A percentile compares a stretch with the other conserved stretches of the same genome.
Evolutionary conservation across 805 yeast species (phyloP).

Genomic region (Debaryomyces hansenii): DNA sequence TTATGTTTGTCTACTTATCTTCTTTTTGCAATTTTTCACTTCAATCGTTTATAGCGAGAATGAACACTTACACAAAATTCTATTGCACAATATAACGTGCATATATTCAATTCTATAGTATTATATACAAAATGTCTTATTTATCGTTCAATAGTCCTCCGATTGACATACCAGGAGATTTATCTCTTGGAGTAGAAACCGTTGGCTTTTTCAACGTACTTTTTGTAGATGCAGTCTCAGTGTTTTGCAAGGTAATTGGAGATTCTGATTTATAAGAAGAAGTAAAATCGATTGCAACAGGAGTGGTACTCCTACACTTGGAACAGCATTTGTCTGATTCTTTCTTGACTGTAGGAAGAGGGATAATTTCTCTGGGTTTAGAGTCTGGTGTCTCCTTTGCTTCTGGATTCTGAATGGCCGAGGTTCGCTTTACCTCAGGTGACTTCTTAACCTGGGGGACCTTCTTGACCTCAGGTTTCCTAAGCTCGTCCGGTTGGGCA

Average conservation of each 20-base stretch:
- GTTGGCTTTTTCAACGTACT: background rate
- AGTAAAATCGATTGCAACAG: slow-evolving; percentile 30
- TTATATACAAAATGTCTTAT: slow-evolving; percentile 1
- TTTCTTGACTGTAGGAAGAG: background rate
- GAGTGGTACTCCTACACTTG: slow-evolving; percentile 10
- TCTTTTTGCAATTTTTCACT: background rate
- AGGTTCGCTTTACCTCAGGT: background rate
- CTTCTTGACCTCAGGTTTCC: background rate
- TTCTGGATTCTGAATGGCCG: background rate
- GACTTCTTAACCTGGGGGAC: background rate
- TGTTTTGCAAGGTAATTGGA: background rate
- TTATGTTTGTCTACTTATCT: background rate
- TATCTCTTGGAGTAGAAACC: slow-evolving; percentile 3
- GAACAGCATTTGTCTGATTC: background rate
- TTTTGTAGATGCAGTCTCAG: background rate
- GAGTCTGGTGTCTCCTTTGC: background rate
- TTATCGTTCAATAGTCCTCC: slow-evolving; percentile 38
- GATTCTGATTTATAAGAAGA: slow-evolving; percentile 10
- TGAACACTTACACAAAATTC: background rate
- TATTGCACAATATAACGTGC: slow-evolving; percentile 16
- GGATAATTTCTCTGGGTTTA: too few relatives aligned
- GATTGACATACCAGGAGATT: slow-evolving; percentile 32
- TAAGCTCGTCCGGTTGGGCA: too few relatives aligned
- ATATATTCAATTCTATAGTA: background rate
- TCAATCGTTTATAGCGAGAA: background rate